Percentiles rank a stretch among this genome's conserved stretches.
phyloP scores from a whole-genome alignment of 2,329 filamentous ascomycete species.

The Scortechinia acanthostroma region DNA sequence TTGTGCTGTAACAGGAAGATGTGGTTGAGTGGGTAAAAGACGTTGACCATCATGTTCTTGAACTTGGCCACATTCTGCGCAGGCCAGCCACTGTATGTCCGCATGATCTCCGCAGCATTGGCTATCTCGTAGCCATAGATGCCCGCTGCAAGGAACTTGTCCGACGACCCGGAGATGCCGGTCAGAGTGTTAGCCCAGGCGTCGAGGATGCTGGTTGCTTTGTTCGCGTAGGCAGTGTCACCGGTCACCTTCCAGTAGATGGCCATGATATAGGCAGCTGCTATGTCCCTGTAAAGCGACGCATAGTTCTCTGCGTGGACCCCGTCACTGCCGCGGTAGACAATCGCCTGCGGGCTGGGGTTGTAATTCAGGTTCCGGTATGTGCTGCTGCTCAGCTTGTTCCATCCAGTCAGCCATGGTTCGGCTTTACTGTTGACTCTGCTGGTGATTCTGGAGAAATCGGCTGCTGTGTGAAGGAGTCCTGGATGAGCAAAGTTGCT shows the following conservation, averaged over 20 bases:
- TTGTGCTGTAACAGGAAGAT: constrained; percentile 27
- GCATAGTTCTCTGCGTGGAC: constrained; percentile 20
- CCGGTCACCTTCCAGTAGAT: constrained; percentile 29
- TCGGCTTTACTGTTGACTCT: constrained; percentile 20
- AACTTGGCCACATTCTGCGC: constrained; percentile 12
- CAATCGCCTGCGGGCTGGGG: constrained; percentile 13
- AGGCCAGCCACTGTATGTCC: constrained; percentile 20
- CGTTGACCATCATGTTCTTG: constrained; percentile 18
- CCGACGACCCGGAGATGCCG: constrained; percentile 19
- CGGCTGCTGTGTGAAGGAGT: constrained; percentile 21
- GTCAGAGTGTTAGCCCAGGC: constrained; percentile 25
- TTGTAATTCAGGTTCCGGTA: constrained; percentile 18
- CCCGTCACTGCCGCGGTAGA: constrained; percentile 22
- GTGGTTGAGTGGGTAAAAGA: constrained; percentile 28
- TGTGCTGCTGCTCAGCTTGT: constrained; percentile 14
- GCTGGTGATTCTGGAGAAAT: constrained; percentile 28
- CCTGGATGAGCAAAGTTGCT: constrained; percentile 22
- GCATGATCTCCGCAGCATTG: constrained; percentile 33
- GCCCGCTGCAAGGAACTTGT: constrained; percentile 28
- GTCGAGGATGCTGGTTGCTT: constrained; percentile 24
- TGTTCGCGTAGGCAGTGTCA: constrained; percentile 22
- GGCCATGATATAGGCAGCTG: constrained; percentile 26
- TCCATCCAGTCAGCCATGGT: constrained; percentile 23
- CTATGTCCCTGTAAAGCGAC: constrained; percentile 19
- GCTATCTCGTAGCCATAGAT: constrained; percentile 36